These are phyloP conservation scores for Sonneratia caseolaris DNA, from an alignment of 345 rosid genomes.

Conservation along the genomic window DNA sequence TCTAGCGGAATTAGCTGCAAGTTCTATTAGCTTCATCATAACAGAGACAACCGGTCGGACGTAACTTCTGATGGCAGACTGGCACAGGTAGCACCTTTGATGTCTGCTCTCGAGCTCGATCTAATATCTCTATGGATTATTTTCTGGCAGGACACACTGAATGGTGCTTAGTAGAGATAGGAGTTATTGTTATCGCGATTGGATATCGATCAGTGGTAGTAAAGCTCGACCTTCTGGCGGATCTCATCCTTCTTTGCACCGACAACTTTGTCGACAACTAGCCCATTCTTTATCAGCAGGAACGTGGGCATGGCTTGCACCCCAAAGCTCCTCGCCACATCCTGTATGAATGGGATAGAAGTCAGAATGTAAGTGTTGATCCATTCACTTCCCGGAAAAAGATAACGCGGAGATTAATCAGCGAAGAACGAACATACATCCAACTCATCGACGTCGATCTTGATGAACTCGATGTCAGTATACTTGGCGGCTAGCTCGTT, in stretches of 20 bases:
- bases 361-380: background rate
- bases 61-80: background rate
- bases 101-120: background rate
- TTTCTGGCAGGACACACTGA: background rate
- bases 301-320: slow-evolving; percentile 46
- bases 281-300: slow-evolving; percentile 52
- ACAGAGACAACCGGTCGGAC: too few species aligned
- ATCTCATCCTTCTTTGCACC: slow-evolving; percentile 50
- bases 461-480: slow-evolving; percentile 52
- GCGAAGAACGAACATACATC: slow-evolving; percentile 16
- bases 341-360: slow-evolving; percentile 21
- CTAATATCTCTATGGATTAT: background rate
- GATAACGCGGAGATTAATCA: background rate
- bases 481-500: slow-evolving; percentile 46
- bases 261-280: slow-evolving; percentile 41
- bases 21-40: too few species aligned
- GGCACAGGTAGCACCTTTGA: background rate
- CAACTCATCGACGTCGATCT: slow-evolving; percentile 58
- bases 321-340: slow-evolving; percentile 28
- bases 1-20: too few species aligned
- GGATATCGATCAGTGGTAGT: slow-evolving; percentile 5
- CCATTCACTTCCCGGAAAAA: background rate
- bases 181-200: background rate
- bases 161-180: background rate
- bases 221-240: slow-evolving; percentile 46